Evolutionary conservation across 805 yeast species (phyloP), one percentile per base, ranked within the genome.

Genomic region (Grigorovia humatica): DNA sequence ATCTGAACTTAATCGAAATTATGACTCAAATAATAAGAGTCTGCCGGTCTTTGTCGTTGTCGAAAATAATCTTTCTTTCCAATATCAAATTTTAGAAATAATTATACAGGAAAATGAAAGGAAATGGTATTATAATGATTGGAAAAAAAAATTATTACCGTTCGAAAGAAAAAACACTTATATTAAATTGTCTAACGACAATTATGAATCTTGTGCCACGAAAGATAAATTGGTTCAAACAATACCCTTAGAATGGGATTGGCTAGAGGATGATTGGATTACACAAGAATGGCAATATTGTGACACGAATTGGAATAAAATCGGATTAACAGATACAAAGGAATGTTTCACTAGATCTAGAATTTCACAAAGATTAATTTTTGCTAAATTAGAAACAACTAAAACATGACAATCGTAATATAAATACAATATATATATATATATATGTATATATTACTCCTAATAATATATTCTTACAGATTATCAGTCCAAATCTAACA

Each of bases 181-280:
- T 19, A 32, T 43, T 6, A 43, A 29, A 17, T 19, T 18, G 15
- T 9, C 48, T 12, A 19, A 45, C 3, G 30, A 19, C 32, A 20
- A 44, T 8, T 38, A 20, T 2, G 9, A 32, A 18, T 8, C 42
- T 6, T 32, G 47, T 19, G 5, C 15, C 8, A 12, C 11, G n/a
- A 13, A 4, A 15, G 9, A n/a, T 8, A 45, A 38, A 17, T 29
- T 48, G 23, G 44, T 46, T 23, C 53, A 61, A n/a, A 62, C 66
- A 0, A 52, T 58, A 52, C 55, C 60, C 30, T 55, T 62, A 20
- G 61, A 58, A 38, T 65, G 67, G 68, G 46, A 52, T 18, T 62
- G 65, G 66, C 51, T 66, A 17, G 68, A 66, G 46, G 56, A 59
- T 42, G 51, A 52, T 20, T 66, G 70, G 70, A 47, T 50, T 15